These are phyloP conservation scores for Aschersonia sp. DNA, from an alignment of 2,329 filamentous ascomycete species.

Conservation along the genomic window DNA sequence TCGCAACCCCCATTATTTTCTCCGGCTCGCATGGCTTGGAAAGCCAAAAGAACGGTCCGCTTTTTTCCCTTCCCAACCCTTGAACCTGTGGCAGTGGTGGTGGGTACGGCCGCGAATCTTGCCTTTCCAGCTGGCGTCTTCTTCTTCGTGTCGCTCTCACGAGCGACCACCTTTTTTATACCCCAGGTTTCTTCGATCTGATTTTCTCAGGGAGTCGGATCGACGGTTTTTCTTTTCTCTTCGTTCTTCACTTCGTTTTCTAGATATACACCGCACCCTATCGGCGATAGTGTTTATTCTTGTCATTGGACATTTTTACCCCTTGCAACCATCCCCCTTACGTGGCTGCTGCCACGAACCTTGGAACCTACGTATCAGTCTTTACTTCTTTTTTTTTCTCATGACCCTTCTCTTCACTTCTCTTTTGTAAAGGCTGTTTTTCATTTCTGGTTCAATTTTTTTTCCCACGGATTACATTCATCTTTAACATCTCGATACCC, in stretches of 20 bases:
- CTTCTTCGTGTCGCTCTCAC: too few species aligned
- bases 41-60: too few species aligned
- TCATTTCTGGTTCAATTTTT: background rate
- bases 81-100: too few species aligned
- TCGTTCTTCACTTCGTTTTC: slow-evolving; percentile 3
- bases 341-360: background rate
- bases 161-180: too few species aligned
- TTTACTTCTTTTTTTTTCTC: slow-evolving; percentile 1
- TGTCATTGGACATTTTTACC: slow-evolving; percentile 7
- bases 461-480: background rate
- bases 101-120: too few species aligned
- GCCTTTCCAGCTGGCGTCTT: too few species aligned
- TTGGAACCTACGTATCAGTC: background rate
- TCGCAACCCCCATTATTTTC: too few species aligned
- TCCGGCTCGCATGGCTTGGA: too few species aligned
- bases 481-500: slow-evolving; percentile 8
- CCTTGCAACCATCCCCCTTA: background rate
- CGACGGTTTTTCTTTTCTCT: too few species aligned
- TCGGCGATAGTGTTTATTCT: slow-evolving; percentile 20
- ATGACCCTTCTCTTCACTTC: background rate
- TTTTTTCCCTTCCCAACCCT: too few species aligned
- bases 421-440: background rate
- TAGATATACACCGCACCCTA: slow-evolving; percentile 14
- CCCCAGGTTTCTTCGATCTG: too few species aligned
- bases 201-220: too few species aligned